A percentile compares a stretch with the other conserved stretches of the same genome.
These are phyloP conservation scores for Puccinia horiana DNA, from an alignment of 1,284 basidiomycete species.

Conservation along the genomic window DNA sequence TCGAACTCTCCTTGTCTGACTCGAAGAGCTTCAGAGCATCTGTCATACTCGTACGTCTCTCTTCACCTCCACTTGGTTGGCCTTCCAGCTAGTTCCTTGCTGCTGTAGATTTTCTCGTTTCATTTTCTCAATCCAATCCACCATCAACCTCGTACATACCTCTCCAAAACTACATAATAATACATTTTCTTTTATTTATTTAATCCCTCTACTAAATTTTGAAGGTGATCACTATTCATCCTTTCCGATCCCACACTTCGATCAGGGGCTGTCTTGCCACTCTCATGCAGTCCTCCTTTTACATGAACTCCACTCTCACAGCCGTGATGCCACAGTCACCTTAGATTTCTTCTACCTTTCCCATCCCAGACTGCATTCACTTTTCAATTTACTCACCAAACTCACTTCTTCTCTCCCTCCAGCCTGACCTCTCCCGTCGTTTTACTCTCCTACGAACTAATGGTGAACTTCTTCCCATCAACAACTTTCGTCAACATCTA, in stretches of 20 bases:
- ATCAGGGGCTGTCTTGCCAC: neutral
- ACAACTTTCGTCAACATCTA: conserved; percentile 21
- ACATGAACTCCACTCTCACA: no score
- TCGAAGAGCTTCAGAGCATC: conserved; percentile 33
- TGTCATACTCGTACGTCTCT: conserved; percentile 27
- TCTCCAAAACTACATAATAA: no score
- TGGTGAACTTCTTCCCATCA: conserved; percentile 31
- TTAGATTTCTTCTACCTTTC: neutral
- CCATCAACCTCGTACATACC: neutral
- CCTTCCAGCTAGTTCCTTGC: neutral
- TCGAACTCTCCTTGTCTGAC: conserved; percentile 29
- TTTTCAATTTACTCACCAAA: neutral
- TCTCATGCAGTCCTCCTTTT: neutral
- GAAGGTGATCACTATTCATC: neutral
- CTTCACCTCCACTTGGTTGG: neutral
- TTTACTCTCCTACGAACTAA: conserved; percentile 34
- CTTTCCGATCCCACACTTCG: neutral
- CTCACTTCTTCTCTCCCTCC: neutral
- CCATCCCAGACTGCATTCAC: neutral
- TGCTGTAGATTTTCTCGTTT: neutral
- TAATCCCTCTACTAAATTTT: neutral
- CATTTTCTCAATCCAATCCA: neutral
- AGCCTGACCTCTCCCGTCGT: conserved; percentile 44
- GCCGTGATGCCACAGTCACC: neutral
- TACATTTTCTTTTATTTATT: no score